These are phyloP conservation scores for Apiospora kogelbergensis DNA, from an alignment of 2,329 filamentous ascomycete genomes.

Conservation along the genomic window DNA sequence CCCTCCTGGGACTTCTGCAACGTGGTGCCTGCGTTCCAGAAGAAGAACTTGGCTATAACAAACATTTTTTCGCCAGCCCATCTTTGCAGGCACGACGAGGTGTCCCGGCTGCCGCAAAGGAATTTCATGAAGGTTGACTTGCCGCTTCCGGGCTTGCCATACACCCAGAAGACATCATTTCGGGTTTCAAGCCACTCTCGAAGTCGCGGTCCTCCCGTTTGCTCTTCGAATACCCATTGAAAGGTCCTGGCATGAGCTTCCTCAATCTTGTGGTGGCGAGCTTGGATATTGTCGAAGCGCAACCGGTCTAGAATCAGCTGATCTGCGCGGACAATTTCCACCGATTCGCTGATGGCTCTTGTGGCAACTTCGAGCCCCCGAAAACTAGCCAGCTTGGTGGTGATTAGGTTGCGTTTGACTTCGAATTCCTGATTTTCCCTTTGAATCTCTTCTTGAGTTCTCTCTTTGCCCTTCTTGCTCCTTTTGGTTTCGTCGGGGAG, in stretches of 20 bases:
- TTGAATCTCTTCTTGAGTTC: no score
- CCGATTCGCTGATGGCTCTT: background rate
- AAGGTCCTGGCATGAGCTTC: background rate
- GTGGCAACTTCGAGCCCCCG: background rate
- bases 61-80: constrained; percentile 13
- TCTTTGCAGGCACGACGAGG: background rate
- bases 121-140: constrained; percentile 19
- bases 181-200: constrained; percentile 9
- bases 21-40: constrained; percentile 11
- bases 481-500: background rate
- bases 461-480: no score
- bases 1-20: constrained; percentile 16
- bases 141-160: constrained; percentile 13
- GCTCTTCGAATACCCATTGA: background rate
- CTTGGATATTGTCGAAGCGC: background rate
- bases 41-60: constrained; percentile 13
- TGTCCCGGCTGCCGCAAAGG: background rate
- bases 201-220: background rate
- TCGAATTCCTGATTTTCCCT: no score
- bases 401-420: background rate
- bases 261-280: background rate
- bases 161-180: constrained; percentile 11
- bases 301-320: background rate
- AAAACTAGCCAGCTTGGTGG: background rate
- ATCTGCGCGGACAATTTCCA: background rate